These are phyloP conservation scores for Penicillium sp. DNA, from an alignment of 2,329 filamentous ascomycete genomes.

Conservation along the genomic window DNA sequence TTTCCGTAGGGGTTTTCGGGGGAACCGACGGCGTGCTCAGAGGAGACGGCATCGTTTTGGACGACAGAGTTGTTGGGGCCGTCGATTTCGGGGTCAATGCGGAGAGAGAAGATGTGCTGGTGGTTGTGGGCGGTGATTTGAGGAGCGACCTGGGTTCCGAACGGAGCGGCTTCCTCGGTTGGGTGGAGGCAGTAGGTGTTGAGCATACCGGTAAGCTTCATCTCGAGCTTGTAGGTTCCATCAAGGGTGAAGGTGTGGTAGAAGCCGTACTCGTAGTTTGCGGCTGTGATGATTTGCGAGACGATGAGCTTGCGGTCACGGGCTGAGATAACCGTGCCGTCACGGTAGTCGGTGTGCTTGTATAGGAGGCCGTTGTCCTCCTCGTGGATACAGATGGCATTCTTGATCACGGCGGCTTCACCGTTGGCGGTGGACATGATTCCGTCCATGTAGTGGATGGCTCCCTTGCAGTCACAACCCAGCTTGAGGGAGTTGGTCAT, in stretches of 20 bases:
- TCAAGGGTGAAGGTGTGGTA: constrained; percentile 90
- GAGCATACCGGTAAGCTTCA: constrained; percentile 85
- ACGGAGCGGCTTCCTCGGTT: constrained; percentile 75
- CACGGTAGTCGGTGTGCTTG: constrained; percentile 89
- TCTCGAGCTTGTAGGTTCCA: constrained; percentile 83
- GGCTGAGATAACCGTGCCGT: constrained; percentile 80
- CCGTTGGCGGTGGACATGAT: constrained; percentile 25
- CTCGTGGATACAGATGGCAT: constrained; percentile 32
- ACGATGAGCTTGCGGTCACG: constrained; percentile 80
- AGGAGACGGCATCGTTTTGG: constrained; percentile 28
- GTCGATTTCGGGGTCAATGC: constrained; percentile 81
- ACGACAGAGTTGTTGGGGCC: constrained; percentile 79
- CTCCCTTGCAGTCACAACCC: constrained; percentile 31
- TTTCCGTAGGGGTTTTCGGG: constrained; percentile 66
- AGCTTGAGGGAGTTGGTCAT: constrained; percentile 32
- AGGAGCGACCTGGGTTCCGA: constrained; percentile 85
- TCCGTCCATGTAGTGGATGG: constrained; percentile 31
- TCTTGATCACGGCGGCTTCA: constrained; percentile 25
- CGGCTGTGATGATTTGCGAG: constrained; percentile 88
- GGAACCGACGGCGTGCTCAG: constrained; percentile 61
- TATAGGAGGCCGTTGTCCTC: constrained; percentile 32
- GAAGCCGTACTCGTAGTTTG: constrained; percentile 87
- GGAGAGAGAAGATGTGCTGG: constrained; percentile 88
- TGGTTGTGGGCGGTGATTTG: constrained; percentile 91
- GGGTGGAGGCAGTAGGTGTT: constrained; percentile 82